Conservation (phyloP, 768 basidiomycete genomes). For the Lentinula sp. region DNA sequence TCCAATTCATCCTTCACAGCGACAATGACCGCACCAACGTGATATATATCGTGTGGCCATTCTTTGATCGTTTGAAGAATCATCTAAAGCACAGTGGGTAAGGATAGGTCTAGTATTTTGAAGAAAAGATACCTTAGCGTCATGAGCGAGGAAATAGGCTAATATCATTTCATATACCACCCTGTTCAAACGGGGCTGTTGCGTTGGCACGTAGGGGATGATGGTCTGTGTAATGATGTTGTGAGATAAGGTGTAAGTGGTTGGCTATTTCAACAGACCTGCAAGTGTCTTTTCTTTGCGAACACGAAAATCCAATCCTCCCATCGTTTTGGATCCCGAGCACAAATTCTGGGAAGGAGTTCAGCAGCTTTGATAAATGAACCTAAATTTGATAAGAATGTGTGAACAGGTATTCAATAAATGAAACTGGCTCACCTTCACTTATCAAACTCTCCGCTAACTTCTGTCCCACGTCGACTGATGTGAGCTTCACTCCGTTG, state of each 20-base stretch:
- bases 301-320: constrained; percentile 94
- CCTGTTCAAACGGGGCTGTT: constrained; percentile 71
- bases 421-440: constrained; percentile 47
- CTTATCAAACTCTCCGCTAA: constrained; percentile 84
- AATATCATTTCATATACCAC: constrained; percentile 95
- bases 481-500: constrained; percentile 39
- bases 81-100: constrained; percentile 35
- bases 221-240: constrained; percentile 47
- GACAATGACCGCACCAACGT: constrained; percentile 81
- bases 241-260: constrained; percentile 3
- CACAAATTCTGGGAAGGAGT: constrained; percentile 82
- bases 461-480: constrained; percentile 71
- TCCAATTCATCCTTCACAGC: constrained; percentile 83
- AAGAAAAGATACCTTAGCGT: constrained; percentile 48
- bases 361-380: constrained; percentile 74
- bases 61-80: constrained; percentile 73
- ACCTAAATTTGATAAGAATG: constrained; percentile 18
- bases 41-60: constrained; percentile 92
- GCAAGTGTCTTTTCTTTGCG: constrained; percentile 72
- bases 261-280: constrained; percentile 34
- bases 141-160: constrained; percentile 75
- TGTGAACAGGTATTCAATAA: neutral
- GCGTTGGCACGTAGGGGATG: constrained; percentile 85
- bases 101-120: neutral
- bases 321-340: constrained; percentile 77